Evolutionary conservation across 2,329 filamentous ascomycete genomes (phyloP).

Genomic region (Thielaviopsis populi): DNA sequence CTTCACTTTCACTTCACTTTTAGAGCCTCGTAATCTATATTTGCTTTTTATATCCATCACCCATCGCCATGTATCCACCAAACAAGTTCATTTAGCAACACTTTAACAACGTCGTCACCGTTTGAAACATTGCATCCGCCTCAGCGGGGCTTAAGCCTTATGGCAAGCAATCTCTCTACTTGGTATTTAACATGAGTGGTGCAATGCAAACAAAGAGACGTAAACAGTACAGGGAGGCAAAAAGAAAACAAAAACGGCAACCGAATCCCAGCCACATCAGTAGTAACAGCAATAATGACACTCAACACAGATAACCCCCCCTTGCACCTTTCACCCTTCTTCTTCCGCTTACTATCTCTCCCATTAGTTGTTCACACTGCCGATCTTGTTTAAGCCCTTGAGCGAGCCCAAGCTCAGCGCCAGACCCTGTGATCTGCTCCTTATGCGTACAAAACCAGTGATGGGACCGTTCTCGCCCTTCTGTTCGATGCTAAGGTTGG

Average conservation of each 20-base stretch:
- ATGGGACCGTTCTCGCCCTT: slow-evolving; percentile 90
- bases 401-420: slow-evolving; percentile 85
- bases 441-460: slow-evolving; percentile 93
- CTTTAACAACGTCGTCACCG: background rate
- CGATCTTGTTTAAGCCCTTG: slow-evolving; percentile 82
- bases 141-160: background rate
- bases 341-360: background rate
- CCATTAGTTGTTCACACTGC: slow-evolving; percentile 25
- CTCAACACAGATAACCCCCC: background rate
- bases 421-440: slow-evolving; percentile 88
- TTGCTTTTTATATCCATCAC: background rate
- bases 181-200: background rate
- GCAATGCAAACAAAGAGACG: slow-evolving; percentile 5
- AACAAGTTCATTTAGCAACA: too few relatives aligned
- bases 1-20: background rate
- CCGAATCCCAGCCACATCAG: background rate
- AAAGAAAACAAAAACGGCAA: slow-evolving; percentile 12
- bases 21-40: background rate
- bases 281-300: slow-evolving; percentile 1
- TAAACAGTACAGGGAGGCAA: slow-evolving; percentile 7
- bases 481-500: slow-evolving; percentile 95
- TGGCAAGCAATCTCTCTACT: background rate
- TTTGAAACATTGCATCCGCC: background rate
- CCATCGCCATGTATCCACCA: background rate
- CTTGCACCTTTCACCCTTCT: background rate